Conservation (phyloP, 129 eudicot genomes). For the Flaveria bidentis region DNA sequence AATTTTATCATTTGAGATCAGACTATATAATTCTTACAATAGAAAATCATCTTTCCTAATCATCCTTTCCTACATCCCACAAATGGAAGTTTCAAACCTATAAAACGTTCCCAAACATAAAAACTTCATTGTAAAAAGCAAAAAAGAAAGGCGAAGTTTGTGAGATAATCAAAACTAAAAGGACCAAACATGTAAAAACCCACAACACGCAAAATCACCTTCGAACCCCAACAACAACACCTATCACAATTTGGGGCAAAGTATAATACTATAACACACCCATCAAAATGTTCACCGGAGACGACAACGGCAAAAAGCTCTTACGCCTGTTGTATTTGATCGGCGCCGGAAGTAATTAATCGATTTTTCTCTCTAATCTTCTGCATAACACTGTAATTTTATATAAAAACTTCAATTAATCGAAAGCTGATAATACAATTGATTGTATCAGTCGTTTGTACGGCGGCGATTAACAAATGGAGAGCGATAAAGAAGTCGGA, state of each 20-base stretch:
- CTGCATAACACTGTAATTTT: too few relatives aligned
- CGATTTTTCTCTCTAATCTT: neutral
- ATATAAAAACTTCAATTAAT: neutral
- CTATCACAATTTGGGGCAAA: neutral
- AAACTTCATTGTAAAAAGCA: too few relatives aligned
- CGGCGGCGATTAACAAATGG: conserved; percentile 67
- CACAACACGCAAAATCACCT: conserved; percentile 8
- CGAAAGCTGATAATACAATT: neutral
- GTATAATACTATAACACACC: neutral
- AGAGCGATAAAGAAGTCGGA: conserved; percentile 48
- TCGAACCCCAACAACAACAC: neutral
- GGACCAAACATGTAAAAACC: conserved; percentile 8
- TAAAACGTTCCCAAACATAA: too few relatives aligned
- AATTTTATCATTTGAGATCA: too few relatives aligned
- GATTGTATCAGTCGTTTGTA: conserved; percentile 55
- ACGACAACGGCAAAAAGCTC: conserved; percentile 58
- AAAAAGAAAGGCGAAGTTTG: neutral
- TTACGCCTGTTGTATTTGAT: conserved; percentile 57
- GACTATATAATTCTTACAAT: too few relatives aligned
- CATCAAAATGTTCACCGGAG: conserved; percentile 48
- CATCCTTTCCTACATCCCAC: too few relatives aligned
- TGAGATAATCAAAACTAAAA: neutral
- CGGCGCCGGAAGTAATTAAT: conserved; percentile 76
- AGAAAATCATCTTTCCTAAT: too few relatives aligned
- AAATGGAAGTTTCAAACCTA: too few relatives aligned